phyloP scores from a whole-genome alignment of 2,329 filamentous ascomycete genomes.

The Colletotrichum paranaense region DNA sequence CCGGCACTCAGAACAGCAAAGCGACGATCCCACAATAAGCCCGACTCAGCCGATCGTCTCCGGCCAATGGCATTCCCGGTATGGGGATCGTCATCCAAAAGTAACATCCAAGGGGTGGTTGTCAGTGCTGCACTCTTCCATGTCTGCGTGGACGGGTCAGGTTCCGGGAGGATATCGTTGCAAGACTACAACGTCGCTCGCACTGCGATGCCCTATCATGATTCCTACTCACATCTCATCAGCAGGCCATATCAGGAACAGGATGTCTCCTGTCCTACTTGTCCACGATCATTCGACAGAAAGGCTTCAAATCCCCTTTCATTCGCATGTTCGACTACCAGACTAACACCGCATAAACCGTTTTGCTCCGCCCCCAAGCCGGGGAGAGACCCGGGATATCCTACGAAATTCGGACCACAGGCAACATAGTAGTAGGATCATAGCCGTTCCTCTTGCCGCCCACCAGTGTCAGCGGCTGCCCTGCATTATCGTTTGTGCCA shows the following conservation, averaged over 20 bases:
- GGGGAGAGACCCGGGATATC: background rate
- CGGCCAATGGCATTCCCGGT: slow-evolving; percentile 11
- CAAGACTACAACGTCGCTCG: background rate
- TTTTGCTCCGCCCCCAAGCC: background rate
- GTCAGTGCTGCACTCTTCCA: background rate
- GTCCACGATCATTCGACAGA: background rate
- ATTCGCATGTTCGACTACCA: background rate
- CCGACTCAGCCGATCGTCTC: slow-evolving; percentile 27
- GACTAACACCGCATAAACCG: background rate
- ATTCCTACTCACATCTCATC: slow-evolving; percentile 8
- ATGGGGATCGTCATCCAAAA: slow-evolving; percentile 26
- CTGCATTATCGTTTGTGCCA: slow-evolving; percentile 12
- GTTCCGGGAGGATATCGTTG: background rate
- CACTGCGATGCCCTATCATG: slow-evolving; percentile 5
- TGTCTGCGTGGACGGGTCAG: slow-evolving; percentile 1
- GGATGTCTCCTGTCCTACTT: background rate
- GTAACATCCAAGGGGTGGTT: background rate
- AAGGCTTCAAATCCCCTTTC: background rate
- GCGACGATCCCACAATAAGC: slow-evolving; percentile 33
- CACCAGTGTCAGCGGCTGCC: slow-evolving; percentile 3
- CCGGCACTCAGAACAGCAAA: slow-evolving; percentile 19
- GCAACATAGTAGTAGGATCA: slow-evolving; percentile 19
- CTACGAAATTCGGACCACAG: background rate
- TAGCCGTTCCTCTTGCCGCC: slow-evolving; percentile 6
- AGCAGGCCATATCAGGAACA: slow-evolving; percentile 19